phyloP scores from a whole-genome alignment of 257 asterid genomes.

The Lavandula angustifolia region DNA sequence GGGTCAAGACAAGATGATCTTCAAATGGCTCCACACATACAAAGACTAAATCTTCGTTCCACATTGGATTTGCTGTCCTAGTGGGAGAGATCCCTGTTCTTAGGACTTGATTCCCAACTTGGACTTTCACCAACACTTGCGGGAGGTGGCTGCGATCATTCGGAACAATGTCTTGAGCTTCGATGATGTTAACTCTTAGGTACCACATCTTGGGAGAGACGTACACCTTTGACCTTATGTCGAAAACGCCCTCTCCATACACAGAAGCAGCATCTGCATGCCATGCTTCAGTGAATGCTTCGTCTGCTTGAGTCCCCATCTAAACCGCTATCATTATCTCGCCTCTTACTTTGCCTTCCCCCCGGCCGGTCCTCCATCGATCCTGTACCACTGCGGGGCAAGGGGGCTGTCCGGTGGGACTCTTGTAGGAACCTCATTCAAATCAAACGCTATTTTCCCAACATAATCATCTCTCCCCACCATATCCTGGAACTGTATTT shows the following conservation, averaged over 20 bases:
- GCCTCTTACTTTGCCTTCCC: slow-evolving; percentile 56
- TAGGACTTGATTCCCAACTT: slow-evolving; percentile 63
- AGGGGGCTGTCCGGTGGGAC: slow-evolving; percentile 89
- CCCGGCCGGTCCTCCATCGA: slow-evolving; percentile 59
- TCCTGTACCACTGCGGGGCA: slow-evolving; percentile 76
- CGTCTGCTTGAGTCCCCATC: slow-evolving; percentile 85
- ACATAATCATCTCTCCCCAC: slow-evolving; percentile 61
- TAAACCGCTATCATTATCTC: slow-evolving; percentile 72
- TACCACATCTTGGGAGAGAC: slow-evolving; percentile 85
- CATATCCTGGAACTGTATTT: slow-evolving; percentile 48
- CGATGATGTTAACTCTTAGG: slow-evolving; percentile 68
- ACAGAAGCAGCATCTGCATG: slow-evolving; percentile 73
- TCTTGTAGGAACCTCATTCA: slow-evolving; percentile 69
- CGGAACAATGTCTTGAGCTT: slow-evolving; percentile 70
- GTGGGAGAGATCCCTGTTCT: slow-evolving; percentile 50
- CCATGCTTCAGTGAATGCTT: slow-evolving; percentile 81
- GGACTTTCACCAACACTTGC: slow-evolving; percentile 54
- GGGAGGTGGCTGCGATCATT: slow-evolving; percentile 52
- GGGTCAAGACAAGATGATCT: slow-evolving; percentile 59
- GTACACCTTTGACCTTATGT: slow-evolving; percentile 68
- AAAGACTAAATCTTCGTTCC: slow-evolving; percentile 76
- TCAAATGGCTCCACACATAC: slow-evolving; percentile 83
- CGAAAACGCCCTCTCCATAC: slow-evolving; percentile 63
- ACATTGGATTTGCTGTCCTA: slow-evolving; percentile 60
- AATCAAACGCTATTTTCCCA: slow-evolving; percentile 59